phyloP scores from a whole-genome alignment of 83 land plant species.

The Picea abies region DNA sequence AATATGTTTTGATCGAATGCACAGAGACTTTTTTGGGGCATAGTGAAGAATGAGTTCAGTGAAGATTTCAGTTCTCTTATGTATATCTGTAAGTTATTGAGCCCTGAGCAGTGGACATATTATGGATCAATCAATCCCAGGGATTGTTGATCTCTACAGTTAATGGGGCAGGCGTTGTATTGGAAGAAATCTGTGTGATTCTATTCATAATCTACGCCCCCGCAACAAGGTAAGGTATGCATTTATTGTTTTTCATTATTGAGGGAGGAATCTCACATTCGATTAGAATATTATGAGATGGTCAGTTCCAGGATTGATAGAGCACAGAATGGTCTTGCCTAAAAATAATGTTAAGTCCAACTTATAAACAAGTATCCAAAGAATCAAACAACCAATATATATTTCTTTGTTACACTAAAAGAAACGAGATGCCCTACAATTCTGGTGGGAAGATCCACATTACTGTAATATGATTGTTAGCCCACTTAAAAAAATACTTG shows the following conservation, averaged over 20 bases:
- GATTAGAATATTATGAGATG: too few relatives aligned
- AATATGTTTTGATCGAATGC: neutral
- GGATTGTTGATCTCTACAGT: slow-evolving; percentile 54
- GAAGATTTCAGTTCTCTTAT: slow-evolving; percentile 55
- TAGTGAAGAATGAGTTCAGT: slow-evolving; percentile 66
- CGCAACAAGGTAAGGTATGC: neutral
- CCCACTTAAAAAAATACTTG: too few relatives aligned
- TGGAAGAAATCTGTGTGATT: slow-evolving; percentile 45
- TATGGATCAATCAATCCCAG: slow-evolving; percentile 65
- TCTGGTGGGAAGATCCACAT: too few relatives aligned
- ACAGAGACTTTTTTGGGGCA: neutral
- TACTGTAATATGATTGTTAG: too few relatives aligned
- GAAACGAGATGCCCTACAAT: too few relatives aligned
- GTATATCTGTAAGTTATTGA: slow-evolving; percentile 52
- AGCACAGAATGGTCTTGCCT: too few relatives aligned
- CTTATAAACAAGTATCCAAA: neutral
- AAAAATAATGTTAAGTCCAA: too few relatives aligned
- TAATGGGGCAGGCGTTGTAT: slow-evolving; percentile 49
- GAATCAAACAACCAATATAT: slow-evolving; percentile 32
- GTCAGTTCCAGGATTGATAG: too few relatives aligned
- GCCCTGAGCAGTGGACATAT: slow-evolving; percentile 62
- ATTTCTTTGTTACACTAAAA: too few relatives aligned
- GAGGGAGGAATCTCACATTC: too few relatives aligned
- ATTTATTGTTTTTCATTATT: too few relatives aligned
- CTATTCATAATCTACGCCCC: slow-evolving; percentile 60